phyloP scores from a whole-genome alignment of 371 early-diverging fungal genomes.

The Nematocida minor region DNA sequence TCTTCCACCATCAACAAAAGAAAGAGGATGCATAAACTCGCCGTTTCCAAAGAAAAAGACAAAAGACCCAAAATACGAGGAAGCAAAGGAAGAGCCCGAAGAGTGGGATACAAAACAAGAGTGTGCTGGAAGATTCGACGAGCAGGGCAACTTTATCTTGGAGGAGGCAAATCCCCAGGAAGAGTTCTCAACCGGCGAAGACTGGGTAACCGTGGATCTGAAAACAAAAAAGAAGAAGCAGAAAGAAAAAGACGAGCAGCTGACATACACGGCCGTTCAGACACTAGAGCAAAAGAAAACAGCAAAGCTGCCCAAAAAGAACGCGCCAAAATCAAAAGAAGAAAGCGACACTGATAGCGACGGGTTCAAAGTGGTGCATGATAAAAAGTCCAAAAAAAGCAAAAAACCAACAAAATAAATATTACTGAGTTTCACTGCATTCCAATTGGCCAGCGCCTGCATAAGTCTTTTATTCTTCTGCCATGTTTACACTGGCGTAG shows the following conservation, averaged over 20 bases:
- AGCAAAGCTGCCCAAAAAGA: not conserved
- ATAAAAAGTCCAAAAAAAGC: constrained; percentile 25
- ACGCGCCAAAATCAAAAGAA: not conserved
- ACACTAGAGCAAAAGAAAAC: not conserved
- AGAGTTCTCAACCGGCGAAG: not conserved
- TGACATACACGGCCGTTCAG: constrained; percentile 20
- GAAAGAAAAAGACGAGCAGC: not conserved
- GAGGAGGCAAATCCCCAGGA: not conserved
- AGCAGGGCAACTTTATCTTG: constrained; percentile 38
- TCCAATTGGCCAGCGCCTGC: no score
- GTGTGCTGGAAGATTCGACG: constrained; percentile 19
- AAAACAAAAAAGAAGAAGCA: constrained; percentile 26
- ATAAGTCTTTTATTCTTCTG: no score
- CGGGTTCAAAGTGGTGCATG: constrained; percentile 33
- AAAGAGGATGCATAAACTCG: not conserved
- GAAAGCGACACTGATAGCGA: constrained; percentile 20
- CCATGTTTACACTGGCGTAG: no score
- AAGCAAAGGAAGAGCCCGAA: constrained; percentile 13
- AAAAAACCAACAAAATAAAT: constrained; percentile 13
- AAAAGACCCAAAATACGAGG: not conserved
- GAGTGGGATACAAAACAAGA: constrained; percentile 44
- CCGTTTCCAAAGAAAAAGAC: not conserved
- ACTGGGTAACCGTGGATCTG: constrained; percentile 1
- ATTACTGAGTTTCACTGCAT: not conserved
- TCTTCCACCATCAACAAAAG: not conserved